Conservation (phyloP, 495 filamentous ascomycete species). For the Ramalina peruviana region DNA sequence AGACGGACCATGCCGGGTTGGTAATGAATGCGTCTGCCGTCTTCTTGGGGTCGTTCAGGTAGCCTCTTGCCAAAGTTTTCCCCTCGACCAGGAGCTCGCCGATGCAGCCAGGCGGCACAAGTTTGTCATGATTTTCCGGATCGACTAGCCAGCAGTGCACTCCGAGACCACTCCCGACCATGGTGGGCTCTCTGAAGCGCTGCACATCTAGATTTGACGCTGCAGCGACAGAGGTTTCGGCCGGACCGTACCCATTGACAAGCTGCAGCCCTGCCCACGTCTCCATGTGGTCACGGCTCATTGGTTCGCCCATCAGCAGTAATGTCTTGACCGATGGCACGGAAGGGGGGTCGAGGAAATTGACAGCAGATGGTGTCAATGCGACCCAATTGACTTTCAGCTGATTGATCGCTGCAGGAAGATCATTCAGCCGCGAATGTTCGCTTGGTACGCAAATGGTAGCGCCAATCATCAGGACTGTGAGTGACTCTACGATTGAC, state of each 20-base stretch:
- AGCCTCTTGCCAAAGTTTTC: constrained; percentile 21
- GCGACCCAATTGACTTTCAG: constrained; percentile 30
- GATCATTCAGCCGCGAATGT: constrained; percentile 34
- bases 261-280: constrained; percentile 41
- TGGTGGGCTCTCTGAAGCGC: constrained; percentile 23
- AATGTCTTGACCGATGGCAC: constrained; percentile 34
- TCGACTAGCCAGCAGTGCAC: constrained; percentile 25
- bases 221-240: constrained; percentile 29
- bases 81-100: constrained; percentile 31
- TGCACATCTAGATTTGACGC: constrained; percentile 26
- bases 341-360: constrained; percentile 29
- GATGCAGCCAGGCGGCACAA: constrained; percentile 25
- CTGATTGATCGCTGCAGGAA: constrained; percentile 31
- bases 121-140: constrained; percentile 17
- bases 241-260: constrained; percentile 49
- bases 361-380: constrained; percentile 41
- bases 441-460: constrained; percentile 38
- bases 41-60: constrained; percentile 25
- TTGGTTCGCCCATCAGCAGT: constrained; percentile 39
- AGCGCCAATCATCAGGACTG: constrained; percentile 29
- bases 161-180: constrained; percentile 16
- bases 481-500: constrained; percentile 29
- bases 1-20: constrained; percentile 27
- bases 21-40: constrained; percentile 32
- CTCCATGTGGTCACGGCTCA: constrained; percentile 35